Evolutionary conservation across 2,329 filamentous ascomycete genomes (phyloP).

Genomic region (Nemania sp.): DNA sequence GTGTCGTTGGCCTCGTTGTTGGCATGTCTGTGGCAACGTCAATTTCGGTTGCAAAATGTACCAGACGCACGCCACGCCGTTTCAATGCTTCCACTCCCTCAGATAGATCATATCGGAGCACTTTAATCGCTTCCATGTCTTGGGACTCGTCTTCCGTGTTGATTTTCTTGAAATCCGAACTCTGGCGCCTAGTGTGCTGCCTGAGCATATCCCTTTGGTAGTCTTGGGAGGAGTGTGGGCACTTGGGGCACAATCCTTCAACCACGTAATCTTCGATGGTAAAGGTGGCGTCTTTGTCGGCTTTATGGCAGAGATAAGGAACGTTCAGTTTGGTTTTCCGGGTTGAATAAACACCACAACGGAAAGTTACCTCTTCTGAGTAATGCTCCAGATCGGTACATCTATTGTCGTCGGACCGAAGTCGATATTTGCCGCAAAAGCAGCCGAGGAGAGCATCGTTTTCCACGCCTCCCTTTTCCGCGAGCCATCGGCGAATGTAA

Average conservation of each 20-base stretch:
- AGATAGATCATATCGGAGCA: too few relatives aligned
- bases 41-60: too few relatives aligned
- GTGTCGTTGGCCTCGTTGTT: too few relatives aligned
- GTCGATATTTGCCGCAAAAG: background rate
- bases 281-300: background rate
- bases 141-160: too few relatives aligned
- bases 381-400: background rate
- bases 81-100: too few relatives aligned
- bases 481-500: background rate
- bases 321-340: background rate
- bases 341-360: background rate
- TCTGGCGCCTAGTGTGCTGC: background rate
- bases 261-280: background rate
- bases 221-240: background rate
- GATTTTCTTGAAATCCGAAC: background rate
- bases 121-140: too few relatives aligned
- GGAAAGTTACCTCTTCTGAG: background rate
- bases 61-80: too few relatives aligned
- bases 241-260: background rate
- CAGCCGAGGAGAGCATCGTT: background rate
- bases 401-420: background rate
- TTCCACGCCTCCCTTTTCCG: background rate
- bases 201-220: background rate
- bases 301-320: background rate
- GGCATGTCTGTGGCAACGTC: too few relatives aligned